Percentiles rank a stretch among this genome's conserved stretches.
These are phyloP conservation scores for Thermomyces lanuginosus DNA, from an alignment of 2,329 filamentous ascomycete species.

Conservation along the genomic window DNA sequence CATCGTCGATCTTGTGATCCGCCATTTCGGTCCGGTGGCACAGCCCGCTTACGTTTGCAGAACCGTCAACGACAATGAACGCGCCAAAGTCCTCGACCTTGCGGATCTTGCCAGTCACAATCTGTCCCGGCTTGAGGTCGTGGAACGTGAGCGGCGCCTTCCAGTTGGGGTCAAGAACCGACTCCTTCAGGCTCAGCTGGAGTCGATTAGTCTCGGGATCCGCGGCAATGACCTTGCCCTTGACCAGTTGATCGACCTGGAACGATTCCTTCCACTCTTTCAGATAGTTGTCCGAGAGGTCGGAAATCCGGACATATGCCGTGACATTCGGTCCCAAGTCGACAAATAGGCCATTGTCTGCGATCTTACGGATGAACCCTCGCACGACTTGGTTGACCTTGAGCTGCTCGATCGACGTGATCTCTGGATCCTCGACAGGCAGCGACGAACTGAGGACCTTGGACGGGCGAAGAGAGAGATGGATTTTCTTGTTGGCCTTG, in stretches of 20 bases:
- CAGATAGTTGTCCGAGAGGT: slow-evolving; percentile 77
- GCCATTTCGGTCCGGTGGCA: slow-evolving; percentile 90
- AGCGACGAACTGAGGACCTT: slow-evolving; percentile 76
- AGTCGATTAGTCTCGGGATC: slow-evolving; percentile 54
- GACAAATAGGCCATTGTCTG: slow-evolving; percentile 79
- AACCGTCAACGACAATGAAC: slow-evolving; percentile 79
- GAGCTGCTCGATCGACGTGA: slow-evolving; percentile 54
- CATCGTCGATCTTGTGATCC: slow-evolving; percentile 63
- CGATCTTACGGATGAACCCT: slow-evolving; percentile 81
- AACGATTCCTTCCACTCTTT: slow-evolving; percentile 93
- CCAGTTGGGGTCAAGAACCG: slow-evolving; percentile 65
- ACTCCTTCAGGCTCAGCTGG: slow-evolving; percentile 75
- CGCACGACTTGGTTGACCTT: slow-evolving; percentile 64
- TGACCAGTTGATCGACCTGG: slow-evolving; percentile 77
- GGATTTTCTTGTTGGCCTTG: slow-evolving; percentile 64
- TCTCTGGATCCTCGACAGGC: slow-evolving; percentile 63
- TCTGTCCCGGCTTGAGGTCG: slow-evolving; percentile 64
- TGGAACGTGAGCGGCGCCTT: slow-evolving; percentile 53
- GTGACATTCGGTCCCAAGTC: slow-evolving; percentile 65
- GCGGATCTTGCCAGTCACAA: slow-evolving; percentile 76
- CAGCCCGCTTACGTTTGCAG: slow-evolving; percentile 75
- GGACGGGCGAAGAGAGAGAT: slow-evolving; percentile 69
- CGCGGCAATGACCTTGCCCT: slow-evolving; percentile 62
- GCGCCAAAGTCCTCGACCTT: slow-evolving; percentile 93
- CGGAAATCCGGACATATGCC: slow-evolving; percentile 68